Percentiles rank a stretch among this genome's conserved stretches.
Conservation (phyloP, 257 asterid species). For the Nicotiana otophora region DNA sequence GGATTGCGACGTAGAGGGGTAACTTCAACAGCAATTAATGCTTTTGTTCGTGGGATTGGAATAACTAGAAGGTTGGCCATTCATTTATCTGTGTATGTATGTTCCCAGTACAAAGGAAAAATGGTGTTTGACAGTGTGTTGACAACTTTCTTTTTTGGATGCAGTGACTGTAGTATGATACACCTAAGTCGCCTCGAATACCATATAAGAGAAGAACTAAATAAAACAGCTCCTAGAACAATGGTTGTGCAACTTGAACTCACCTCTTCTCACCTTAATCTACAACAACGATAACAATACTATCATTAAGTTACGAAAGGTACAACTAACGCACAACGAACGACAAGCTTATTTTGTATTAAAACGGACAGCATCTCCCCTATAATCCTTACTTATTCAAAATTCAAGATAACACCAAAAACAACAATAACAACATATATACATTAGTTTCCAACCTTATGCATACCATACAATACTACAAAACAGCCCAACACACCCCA, state of each 20-base stretch:
- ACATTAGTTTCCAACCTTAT: no score
- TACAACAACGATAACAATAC: no score
- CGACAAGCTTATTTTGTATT: no score
- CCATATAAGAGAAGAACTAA: constrained; percentile 89
- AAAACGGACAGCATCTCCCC: no score
- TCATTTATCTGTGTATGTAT: background rate
- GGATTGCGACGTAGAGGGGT: constrained; percentile 94
- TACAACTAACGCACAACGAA: no score
- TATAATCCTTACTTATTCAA: no score
- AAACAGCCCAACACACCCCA: no score
- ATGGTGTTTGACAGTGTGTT: constrained; percentile 15
- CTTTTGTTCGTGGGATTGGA: constrained; percentile 89
- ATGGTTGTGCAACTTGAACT: constrained; percentile 93
- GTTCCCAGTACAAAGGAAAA: background rate
- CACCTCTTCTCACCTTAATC: no score
- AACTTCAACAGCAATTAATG: constrained; percentile 75
- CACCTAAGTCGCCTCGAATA: constrained; percentile 77
- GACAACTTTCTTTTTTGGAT: background rate
- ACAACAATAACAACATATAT: no score
- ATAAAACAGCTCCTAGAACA: constrained; percentile 68
- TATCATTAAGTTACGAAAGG: no score
- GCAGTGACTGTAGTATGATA: constrained; percentile 84
- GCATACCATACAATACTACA: no score
- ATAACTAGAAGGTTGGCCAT: constrained; percentile 77
- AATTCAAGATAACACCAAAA: no score